phyloP scores from a whole-genome alignment of 768 basidiomycete species.

The Leccinum barrowsii region DNA sequence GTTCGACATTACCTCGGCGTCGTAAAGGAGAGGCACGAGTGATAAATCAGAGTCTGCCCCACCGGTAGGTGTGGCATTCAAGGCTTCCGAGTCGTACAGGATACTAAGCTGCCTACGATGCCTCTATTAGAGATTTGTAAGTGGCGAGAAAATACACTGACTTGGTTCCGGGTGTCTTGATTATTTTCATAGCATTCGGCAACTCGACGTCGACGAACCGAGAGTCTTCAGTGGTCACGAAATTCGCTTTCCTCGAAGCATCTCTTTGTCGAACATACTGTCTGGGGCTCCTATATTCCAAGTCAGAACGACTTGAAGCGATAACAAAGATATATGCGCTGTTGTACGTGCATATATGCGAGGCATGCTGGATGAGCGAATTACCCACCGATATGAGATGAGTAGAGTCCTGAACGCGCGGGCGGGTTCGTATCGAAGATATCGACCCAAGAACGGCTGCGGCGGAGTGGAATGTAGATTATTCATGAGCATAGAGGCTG shows the following conservation, averaged over 20 bases:
- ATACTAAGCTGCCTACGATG: slow-evolving; percentile 37
- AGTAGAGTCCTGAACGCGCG: slow-evolving; percentile 71
- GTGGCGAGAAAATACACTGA: slow-evolving; percentile 22
- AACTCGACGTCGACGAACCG: slow-evolving; percentile 43
- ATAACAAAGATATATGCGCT: slow-evolving; percentile 21
- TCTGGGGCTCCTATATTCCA: slow-evolving; percentile 16
- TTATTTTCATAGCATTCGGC: slow-evolving; percentile 60
- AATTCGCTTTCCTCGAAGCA: slow-evolving; percentile 10
- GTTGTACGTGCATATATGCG: slow-evolving; percentile 13
- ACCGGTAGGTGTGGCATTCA: slow-evolving; percentile 8
- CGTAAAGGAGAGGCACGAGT: slow-evolving; percentile 55
- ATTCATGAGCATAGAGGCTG: slow-evolving; percentile 57
- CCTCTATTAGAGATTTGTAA: background rate
- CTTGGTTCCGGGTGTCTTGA: slow-evolving; percentile 53
- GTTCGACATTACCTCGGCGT: slow-evolving; percentile 47
- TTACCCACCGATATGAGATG: slow-evolving; percentile 65
- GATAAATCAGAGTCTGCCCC: slow-evolving; percentile 35
- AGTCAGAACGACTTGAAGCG: slow-evolving; percentile 6
- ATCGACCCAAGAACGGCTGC: slow-evolving; percentile 67
- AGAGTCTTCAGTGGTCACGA: slow-evolving; percentile 15
- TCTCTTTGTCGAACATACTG: slow-evolving; percentile 21
- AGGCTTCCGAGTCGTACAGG: slow-evolving; percentile 57
- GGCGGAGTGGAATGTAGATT: slow-evolving; percentile 53
- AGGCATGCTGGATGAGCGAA: background rate
- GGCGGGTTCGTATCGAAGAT: slow-evolving; percentile 74